Base-by-base conservation (phyloP, 2,329 filamentous ascomycete species). In the Cladosporium austrohemisphaericum region DNA sequence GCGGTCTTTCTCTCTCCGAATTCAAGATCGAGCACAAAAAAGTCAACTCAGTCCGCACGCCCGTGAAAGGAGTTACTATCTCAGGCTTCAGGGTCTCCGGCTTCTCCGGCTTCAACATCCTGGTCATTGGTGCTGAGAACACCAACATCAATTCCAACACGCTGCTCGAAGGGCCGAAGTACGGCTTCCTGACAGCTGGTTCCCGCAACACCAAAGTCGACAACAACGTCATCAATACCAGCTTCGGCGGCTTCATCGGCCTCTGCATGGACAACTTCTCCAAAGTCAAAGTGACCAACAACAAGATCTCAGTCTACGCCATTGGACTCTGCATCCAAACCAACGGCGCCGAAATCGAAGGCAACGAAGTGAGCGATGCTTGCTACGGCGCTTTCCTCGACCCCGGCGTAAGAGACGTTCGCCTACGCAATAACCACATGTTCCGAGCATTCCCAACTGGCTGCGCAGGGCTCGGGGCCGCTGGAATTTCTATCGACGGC, bases 31-130 rank as follows among this genome's bases (percentile, higher is more conserved):
- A 70, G 53, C 67, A 71, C 40, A 57, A 56, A 9, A 61, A 56
- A 19, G 57, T 71, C 5, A 18, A 29, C 0, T 61, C 60, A 1
- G 66, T 66, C 2, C 49, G 51, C 6, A 52, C 22, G 5, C 41
- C 14, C 0, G 63, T 70, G 31, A 57, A 65, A 26, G 60, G 61
- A 5, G 67, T 49, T 5, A 54, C 55, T 1, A 56, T 71, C 16
- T 58, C 56, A 10, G 69, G 68, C 2, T 69, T 49, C 14, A 56
- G 55, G 1, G 58, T 71, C 18, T 60, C 55, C 10, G 69, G 68
- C 3, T 69, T 71, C 3, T 70, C 69, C 49, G 68, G 66, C 9
- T 53, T 68, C 44, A 69, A 67, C 45, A 66, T 71, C 19, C 66
- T 64, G n/a, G 53, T 70, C 7, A 33, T 70, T 1, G 68, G 66